Percentiles rank a stretch among this genome's conserved stretches.
Evolutionary conservation across 495 filamentous ascomycete species (phyloP).

Genomic region (Neurospora tetrasperma): DNA sequence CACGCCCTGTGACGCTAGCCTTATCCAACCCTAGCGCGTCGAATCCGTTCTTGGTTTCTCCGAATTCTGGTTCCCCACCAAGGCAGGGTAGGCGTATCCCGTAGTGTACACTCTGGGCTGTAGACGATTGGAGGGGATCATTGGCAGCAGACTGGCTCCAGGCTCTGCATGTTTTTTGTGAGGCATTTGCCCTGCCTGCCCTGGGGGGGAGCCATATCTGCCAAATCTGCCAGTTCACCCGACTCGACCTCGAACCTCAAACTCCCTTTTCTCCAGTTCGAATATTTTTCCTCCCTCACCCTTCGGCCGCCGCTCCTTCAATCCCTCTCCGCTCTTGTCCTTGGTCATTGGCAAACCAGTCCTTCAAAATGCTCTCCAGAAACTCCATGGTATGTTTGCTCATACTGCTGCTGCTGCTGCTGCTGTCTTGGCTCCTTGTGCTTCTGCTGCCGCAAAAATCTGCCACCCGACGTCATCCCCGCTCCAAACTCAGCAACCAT

Average conservation of each 20-base stretch:
- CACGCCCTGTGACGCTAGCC: neutral
- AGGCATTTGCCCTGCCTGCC: constrained; percentile 21
- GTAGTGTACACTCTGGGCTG: neutral
- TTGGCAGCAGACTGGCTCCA: neutral
- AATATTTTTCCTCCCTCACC: constrained; percentile 5
- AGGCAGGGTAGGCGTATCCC: neutral
- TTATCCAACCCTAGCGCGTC: neutral
- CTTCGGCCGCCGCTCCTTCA: neutral
- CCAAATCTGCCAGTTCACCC: neutral
- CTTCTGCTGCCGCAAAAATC: constrained; percentile 8
- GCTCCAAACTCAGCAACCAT: neutral
- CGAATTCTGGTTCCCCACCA: neutral
- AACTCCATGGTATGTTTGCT: constrained; percentile 40
- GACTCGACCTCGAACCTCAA: neutral
- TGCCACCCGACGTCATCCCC: constrained; percentile 7
- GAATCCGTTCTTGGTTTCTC: neutral
- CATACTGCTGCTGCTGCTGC: neutral
- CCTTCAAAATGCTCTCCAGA: constrained; percentile 48
- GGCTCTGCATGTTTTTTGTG: constrained; percentile 8
- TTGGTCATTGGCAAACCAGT: constrained; percentile 14
- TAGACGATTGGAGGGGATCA: neutral
- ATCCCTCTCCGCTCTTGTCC: constrained; percentile 3
- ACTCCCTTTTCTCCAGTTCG: constrained; percentile 7
- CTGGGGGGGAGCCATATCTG: neutral
- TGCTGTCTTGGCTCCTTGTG: neutral